Evolutionary conservation across 768 basidiomycete genomes (phyloP), one percentile per base, ranked within the genome.

Genomic region (Naganishia vishniacii): DNA sequence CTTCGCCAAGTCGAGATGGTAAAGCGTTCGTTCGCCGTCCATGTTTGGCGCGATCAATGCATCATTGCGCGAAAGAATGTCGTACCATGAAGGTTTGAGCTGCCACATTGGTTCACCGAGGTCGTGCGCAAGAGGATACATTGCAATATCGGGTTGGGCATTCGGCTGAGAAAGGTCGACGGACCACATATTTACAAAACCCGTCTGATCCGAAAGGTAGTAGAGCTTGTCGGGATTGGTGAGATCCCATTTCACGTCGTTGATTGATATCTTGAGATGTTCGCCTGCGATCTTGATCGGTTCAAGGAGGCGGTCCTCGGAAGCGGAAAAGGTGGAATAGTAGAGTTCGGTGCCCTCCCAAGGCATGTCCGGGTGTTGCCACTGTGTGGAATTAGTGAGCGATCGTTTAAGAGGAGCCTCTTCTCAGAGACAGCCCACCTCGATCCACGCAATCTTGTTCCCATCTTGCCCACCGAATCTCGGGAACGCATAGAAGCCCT

Each of bases 401-500:
- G 9, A 41, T 16, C 48, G 20, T 4, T 18, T 44, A 20, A 29
- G 28, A 45, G 26, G n/a, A n/a, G n/a, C n/a, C n/a, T n/a, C n/a
- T n/a, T n/a, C 23, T 9, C 16, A 61, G 11, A 9, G n/a, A 48
- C 16, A 18, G 58, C 62, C 66, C 75, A 81, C 88, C 87, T 85
- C 80, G 44, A 83, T 78, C 84, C 84, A 89, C 0, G 81, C 81
- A 18, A 88, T 68, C 59, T 78, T 80, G 37, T 73, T 78, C 0
- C 86, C 87, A 65, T 85, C 81, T 0, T 40, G 15, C 34, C 84
- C 82, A 31, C 83, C 84, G 77, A 86, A 85, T 28, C 74, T 76
- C 0, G 86, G 84, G 0, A 80, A 74, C 46, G 82, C 80, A 73
- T 89, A 91, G 78, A 90, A 90, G 71, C 89, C 87, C 4, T 84